Base-by-base conservation (phyloP, 148 eudicot genomes). In the Arctostaphylos glauca region DNA sequence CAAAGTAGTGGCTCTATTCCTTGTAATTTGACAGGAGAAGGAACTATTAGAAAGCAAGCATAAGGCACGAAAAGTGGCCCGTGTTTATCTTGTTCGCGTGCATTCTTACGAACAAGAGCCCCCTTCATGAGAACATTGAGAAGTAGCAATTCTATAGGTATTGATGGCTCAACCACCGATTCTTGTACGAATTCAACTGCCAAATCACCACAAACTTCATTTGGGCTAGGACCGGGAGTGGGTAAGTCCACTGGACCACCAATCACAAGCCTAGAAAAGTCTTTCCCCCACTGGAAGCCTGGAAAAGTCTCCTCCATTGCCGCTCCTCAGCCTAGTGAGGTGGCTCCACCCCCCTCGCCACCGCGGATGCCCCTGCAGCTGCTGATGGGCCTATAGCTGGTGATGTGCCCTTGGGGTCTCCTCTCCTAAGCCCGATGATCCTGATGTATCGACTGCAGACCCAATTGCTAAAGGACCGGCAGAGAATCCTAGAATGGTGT, bases 61-160 rank as follows among this genome's bases (percentile, higher is more conserved):
- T 1, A 31, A 31, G 38, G 38, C 1, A 31, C 0, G 38, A 31
- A 31, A 31, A 0, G 38, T 31, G 38, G 38, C 38, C 38, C 38
- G 38, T 31, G 38, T 31, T 31, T 1, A 31, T 31, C 38, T 31
- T 31, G 38, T 31, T 31, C 1, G 38, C 38, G 1, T 31, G 38
- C 38, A 31, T 31, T 31, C 38, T 31, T 0, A 31, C 0, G 1
- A 1, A 31, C 38, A 1, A 1, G 38, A 31, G 1, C 38, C 1
- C 38, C 38, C 38, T 31, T 31, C 38, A 31, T n/a, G n/a, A n/a
- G n/a, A n/a, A n/a, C n/a, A n/a, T n/a, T 1, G 38, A 31, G 38
- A 31, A 31, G 38, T 31, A 31, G 38, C 38, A 31, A 31, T 58
- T 89, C 90, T 9, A 9, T 3, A 0, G 85, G 90, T 16, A 77